These are phyloP conservation scores for Calophaca sinica DNA, from an alignment of 306 rosid genomes.

Conservation along the genomic window DNA sequence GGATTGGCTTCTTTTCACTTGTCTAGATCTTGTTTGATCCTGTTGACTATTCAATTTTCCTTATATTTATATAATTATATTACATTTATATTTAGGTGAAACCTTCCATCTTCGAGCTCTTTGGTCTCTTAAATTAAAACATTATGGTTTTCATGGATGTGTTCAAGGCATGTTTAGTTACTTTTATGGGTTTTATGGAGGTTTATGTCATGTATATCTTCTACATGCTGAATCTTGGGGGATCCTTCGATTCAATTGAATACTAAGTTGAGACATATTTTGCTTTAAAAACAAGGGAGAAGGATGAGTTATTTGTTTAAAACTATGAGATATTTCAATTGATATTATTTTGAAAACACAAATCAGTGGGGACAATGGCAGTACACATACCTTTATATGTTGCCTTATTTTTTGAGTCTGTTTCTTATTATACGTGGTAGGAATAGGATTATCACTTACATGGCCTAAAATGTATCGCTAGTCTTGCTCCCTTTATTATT, in stretches of 20 bases:
- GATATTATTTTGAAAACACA: too few relatives aligned
- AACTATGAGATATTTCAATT: background rate
- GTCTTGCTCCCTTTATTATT: too few relatives aligned
- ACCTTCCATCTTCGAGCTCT: background rate
- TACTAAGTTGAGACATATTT: background rate
- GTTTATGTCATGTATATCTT: background rate
- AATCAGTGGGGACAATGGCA: too few relatives aligned
- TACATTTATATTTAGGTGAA: background rate
- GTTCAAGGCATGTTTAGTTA: slow-evolving; percentile 6
- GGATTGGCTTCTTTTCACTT: background rate
- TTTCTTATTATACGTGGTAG: too few relatives aligned
- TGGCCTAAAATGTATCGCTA: too few relatives aligned
- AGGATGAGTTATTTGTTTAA: slow-evolving; percentile 18
- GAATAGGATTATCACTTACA: too few relatives aligned
- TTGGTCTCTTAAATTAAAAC: background rate
- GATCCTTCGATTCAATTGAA: background rate
- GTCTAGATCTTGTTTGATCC: background rate
- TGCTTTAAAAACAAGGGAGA: slow-evolving; percentile 16
- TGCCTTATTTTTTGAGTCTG: too few relatives aligned
- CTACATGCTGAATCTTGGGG: slow-evolving; percentile 12
- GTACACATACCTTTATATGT: too few relatives aligned
- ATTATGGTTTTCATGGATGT: slow-evolving; percentile 16
- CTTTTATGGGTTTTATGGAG: slow-evolving; percentile 5
- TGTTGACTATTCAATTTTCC: background rate
- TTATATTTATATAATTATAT: too few relatives aligned